Conservation (phyloP, 2,329 filamentous ascomycete genomes). For the Aspergillus oerlinghausenensis region DNA sequence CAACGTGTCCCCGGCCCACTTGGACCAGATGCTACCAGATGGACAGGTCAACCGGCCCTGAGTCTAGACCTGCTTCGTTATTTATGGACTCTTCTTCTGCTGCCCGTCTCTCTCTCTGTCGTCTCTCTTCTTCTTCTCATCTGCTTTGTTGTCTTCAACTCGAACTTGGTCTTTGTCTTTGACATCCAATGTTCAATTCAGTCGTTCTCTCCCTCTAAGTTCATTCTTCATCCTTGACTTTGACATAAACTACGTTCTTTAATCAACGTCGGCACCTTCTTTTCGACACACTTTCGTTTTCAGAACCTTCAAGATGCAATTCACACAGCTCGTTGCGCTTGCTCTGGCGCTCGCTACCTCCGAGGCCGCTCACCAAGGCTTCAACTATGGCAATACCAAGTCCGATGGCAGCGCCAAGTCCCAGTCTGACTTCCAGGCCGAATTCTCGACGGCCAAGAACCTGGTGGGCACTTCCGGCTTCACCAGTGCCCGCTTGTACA, state of each 20-base stretch:
- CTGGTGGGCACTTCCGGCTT: constrained; percentile 39
- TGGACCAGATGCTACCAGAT: not conserved
- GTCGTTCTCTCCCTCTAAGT: not conserved
- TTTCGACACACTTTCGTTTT: not conserved
- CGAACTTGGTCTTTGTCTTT: not conserved
- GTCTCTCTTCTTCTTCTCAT: not conserved
- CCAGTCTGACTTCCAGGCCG: constrained; percentile 41
- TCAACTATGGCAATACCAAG: constrained; percentile 45
- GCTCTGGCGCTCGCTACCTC: constrained; percentile 30
- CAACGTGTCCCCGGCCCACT: not conserved
- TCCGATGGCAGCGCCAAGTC: constrained; percentile 37
- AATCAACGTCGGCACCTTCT: not conserved
- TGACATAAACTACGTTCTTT: not conserved
- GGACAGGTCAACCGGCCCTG: not conserved
- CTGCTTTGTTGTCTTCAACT: not conserved
- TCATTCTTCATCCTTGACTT: too few species aligned
- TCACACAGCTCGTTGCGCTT: constrained; percentile 29
- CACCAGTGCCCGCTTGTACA: constrained; percentile 53
- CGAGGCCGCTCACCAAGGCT: constrained; percentile 40
- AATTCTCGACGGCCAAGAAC: constrained; percentile 36
- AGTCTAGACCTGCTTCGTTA: not conserved
- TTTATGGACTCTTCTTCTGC: not conserved
- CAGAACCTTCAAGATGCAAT: constrained; percentile 25
- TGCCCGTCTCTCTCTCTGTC: not conserved
- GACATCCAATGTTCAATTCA: not conserved